Conservation (phyloP, 352 stramenopile species). For the Globisporangium camurandrum region DNA sequence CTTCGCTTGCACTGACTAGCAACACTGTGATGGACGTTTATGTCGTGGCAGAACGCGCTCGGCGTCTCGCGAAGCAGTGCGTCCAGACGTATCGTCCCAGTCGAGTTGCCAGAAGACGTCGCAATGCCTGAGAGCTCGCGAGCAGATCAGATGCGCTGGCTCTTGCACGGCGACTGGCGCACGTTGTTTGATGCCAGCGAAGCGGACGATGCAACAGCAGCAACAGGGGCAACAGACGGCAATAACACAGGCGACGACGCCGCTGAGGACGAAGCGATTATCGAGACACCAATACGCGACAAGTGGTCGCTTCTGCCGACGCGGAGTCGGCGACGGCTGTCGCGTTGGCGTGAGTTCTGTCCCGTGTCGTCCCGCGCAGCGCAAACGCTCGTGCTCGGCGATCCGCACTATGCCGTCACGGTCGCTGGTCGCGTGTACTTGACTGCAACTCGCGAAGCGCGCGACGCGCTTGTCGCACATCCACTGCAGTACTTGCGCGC, state of each 20-base stretch:
- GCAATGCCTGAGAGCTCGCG: conserved; percentile 14
- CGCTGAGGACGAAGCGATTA: neutral
- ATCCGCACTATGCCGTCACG: conserved; percentile 29
- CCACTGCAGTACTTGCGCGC: conserved; percentile 40
- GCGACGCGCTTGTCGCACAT: conserved; percentile 28
- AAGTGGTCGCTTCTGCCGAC: conserved; percentile 3
- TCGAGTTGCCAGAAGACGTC: conserved; percentile 37
- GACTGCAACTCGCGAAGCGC: conserved; percentile 22
- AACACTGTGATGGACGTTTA: neutral
- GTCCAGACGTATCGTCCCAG: conserved; percentile 22
- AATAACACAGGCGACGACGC: neutral
- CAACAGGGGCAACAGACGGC: neutral
- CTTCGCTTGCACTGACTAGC: neutral
- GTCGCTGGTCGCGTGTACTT: conserved; percentile 52
- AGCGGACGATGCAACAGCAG: neutral
- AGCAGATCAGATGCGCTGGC: conserved; percentile 47
- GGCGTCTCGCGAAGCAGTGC: conserved; percentile 34
- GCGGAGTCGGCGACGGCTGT: conserved; percentile 19
- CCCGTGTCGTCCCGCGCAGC: conserved; percentile 28
- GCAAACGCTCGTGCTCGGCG: conserved; percentile 21
- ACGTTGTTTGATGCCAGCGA: conserved; percentile 4
- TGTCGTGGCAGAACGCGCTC: conserved; percentile 23
- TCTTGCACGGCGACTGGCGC: conserved; percentile 55
- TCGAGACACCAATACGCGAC: neutral
- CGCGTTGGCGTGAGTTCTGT: conserved; percentile 61